Conservation (phyloP, 805 yeast genomes). For the Yueomyces sinensis region DNA sequence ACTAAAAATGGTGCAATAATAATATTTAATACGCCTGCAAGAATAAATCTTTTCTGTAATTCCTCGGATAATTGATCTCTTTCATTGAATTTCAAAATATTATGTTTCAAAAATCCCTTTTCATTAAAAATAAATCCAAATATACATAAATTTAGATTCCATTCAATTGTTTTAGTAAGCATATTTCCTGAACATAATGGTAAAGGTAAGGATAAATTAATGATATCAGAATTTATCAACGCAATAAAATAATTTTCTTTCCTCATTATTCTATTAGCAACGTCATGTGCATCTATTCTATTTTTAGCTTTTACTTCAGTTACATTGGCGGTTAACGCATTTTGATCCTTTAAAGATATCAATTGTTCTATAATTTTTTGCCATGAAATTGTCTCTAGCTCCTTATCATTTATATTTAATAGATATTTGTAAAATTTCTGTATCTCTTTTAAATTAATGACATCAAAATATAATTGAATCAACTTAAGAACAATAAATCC, state of each 20-base stretch:
- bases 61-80: constrained; percentile 56
- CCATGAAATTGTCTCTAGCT: constrained; percentile 91
- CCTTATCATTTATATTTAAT: constrained; percentile 61
- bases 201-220: constrained; percentile 50
- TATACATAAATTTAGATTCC: constrained; percentile 85
- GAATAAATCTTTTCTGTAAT: constrained; percentile 61
- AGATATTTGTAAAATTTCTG: constrained; percentile 63
- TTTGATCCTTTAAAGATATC: constrained; percentile 64
- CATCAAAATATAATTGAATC: constrained; percentile 45
- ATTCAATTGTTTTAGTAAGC: constrained; percentile 79
- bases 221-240: constrained; percentile 60
- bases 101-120: constrained; percentile 66
- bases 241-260: constrained; percentile 91
- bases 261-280: constrained; percentile 92
- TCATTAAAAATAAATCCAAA: constrained; percentile 75
- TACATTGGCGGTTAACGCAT: constrained; percentile 40
- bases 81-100: constrained; percentile 57
- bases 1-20: constrained; percentile 78
- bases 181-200: constrained; percentile 31
- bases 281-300: constrained; percentile 80
- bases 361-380: constrained; percentile 66
- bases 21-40: constrained; percentile 79
- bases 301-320: constrained; percentile 56
- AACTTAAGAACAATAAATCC: constrained; percentile 39
- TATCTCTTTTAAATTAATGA: constrained; percentile 58